Conservation (phyloP, 2,329 filamentous ascomycete species). For the Ascochyta pisi region DNA sequence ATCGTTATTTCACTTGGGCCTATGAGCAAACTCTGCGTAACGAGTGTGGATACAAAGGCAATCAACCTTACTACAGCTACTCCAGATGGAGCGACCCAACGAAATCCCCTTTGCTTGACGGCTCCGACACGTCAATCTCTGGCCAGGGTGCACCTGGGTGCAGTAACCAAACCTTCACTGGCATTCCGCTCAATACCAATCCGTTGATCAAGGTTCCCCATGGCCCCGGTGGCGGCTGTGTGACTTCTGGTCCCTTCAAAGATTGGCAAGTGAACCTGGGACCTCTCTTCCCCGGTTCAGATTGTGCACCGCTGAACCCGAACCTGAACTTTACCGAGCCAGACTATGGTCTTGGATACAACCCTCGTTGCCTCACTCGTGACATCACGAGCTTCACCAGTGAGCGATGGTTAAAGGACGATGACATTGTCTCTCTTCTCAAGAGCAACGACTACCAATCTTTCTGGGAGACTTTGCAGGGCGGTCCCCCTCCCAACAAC, state of each 20-base stretch:
- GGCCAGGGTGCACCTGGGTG: conserved; percentile 54
- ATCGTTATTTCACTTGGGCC: neutral
- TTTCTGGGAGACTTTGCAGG: conserved; percentile 51
- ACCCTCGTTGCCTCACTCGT: conserved; percentile 51
- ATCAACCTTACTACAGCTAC: conserved; percentile 59
- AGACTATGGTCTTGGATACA: conserved; percentile 40
- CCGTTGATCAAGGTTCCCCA: conserved; percentile 47
- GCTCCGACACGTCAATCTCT: conserved; percentile 57
- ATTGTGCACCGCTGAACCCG: conserved; percentile 1
- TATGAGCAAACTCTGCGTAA: conserved; percentile 52
- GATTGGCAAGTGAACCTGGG: conserved; percentile 43
- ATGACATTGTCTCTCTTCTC: conserved; percentile 23
- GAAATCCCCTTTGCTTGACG: conserved; percentile 64
- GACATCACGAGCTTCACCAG: conserved; percentile 42
- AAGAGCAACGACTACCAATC: conserved; percentile 15
- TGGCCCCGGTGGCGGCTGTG: conserved; percentile 64
- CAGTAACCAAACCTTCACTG: conserved; percentile 19
- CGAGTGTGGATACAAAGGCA: conserved; percentile 55
- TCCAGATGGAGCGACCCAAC: conserved; percentile 57
- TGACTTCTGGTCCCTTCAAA: conserved; percentile 60
- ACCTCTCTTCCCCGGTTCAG: conserved; percentile 16
- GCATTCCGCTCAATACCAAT: conserved; percentile 34
- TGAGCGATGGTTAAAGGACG: conserved; percentile 17
- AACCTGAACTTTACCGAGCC: conserved; percentile 1
- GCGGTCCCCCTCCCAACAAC: conserved; percentile 32